phyloP scores from a whole-genome alignment of 352 stramenopile species.

The Globisporangium heterothallicum region DNA sequence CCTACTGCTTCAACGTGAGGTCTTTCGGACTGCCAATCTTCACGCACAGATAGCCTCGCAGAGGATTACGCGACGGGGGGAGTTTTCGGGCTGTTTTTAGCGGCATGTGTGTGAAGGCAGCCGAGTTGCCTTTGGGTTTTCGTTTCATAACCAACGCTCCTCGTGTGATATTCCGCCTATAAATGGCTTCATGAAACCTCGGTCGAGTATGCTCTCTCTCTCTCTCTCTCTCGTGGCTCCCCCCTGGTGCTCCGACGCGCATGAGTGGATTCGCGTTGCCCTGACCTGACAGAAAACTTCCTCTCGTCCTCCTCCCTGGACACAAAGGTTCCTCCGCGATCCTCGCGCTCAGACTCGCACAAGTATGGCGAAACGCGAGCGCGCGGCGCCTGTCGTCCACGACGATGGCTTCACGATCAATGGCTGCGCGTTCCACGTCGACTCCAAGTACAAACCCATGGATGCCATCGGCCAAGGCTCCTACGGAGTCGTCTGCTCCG shows the following conservation, averaged over 20 bases:
- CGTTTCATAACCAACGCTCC: conserved; percentile 21
- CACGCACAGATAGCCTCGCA: too few species aligned
- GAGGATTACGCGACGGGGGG: neutral
- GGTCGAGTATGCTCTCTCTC: neutral
- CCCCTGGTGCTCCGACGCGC: neutral
- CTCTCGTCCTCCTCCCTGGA: neutral
- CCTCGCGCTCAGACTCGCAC: too few species aligned
- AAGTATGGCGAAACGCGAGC: conserved; percentile 61
- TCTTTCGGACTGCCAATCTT: too few species aligned
- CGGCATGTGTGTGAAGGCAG: too few species aligned
- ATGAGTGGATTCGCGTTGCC: conserved; percentile 10
- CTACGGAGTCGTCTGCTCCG: conserved; percentile 91
- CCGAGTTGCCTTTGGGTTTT: too few species aligned
- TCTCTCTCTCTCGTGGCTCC: neutral
- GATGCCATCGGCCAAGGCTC: conserved; percentile 91
- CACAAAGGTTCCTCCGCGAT: too few species aligned
- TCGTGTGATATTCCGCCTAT: neutral
- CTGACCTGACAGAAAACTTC: conserved; percentile 1
- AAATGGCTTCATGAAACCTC: conserved; percentile 8
- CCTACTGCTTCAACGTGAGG: too few species aligned
- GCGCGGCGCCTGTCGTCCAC: conserved; percentile 47
- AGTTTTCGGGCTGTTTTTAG: conserved; percentile 14
- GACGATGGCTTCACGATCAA: conserved; percentile 83
- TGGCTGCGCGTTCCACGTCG: conserved; percentile 76
- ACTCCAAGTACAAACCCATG: conserved; percentile 74